Evolutionary conservation across 2,329 filamentous ascomycete species (phyloP).

Genomic region (Gnomoniopsis sp.): DNA sequence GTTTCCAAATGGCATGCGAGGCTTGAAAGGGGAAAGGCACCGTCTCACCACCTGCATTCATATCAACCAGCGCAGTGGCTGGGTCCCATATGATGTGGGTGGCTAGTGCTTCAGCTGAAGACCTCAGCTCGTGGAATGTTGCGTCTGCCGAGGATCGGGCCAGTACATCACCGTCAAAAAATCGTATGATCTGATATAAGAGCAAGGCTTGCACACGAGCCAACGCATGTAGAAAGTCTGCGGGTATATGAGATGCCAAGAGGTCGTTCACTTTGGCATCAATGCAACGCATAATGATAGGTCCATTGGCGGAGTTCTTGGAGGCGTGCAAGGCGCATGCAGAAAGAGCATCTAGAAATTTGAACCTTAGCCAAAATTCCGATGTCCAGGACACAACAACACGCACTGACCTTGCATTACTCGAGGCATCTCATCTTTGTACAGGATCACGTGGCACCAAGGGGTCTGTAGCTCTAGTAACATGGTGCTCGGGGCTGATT

Average conservation of each 20-base stretch:
- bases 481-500: slow-evolving; percentile 45
- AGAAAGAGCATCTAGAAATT: slow-evolving; percentile 44
- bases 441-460: slow-evolving; percentile 52
- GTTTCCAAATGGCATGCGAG: slow-evolving; percentile 43
- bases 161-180: slow-evolving; percentile 41
- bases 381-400: background rate
- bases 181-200: slow-evolving; percentile 42
- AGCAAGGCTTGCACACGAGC: slow-evolving; percentile 40
- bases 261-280: slow-evolving; percentile 42
- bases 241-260: slow-evolving; percentile 30
- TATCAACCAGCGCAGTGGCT: slow-evolving; percentile 12
- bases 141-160: slow-evolving; percentile 29
- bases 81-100: slow-evolving; percentile 29
- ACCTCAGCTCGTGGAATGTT: slow-evolving; percentile 30
- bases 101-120: slow-evolving; percentile 30
- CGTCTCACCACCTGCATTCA: slow-evolving; percentile 20
- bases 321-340: slow-evolving; percentile 51
- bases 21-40: slow-evolving; percentile 34
- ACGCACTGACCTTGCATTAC: slow-evolving; percentile 42
- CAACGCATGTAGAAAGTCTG: slow-evolving; percentile 28
- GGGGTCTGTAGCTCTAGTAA: slow-evolving; percentile 46
- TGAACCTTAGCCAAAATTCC: background rate
- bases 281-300: slow-evolving; percentile 47
- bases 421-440: slow-evolving; percentile 47
- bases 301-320: slow-evolving; percentile 44